Evolutionary conservation across 768 basidiomycete species (phyloP).

Genomic region (Ephemerocybe angulata): DNA sequence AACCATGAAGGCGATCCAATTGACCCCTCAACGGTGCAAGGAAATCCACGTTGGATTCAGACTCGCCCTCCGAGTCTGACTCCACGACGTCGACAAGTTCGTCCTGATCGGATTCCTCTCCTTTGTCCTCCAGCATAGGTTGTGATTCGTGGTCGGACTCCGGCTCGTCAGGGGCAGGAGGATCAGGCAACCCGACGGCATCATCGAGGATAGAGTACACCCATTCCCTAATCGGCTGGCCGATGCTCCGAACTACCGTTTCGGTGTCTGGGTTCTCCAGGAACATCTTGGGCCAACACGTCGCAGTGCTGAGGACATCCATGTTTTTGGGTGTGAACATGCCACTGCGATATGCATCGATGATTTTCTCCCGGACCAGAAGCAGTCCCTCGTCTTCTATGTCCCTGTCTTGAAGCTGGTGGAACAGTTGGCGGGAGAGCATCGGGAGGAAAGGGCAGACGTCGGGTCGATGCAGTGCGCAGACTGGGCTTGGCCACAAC

Average conservation of each 20-base stretch:
- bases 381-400: slow-evolving; percentile 30
- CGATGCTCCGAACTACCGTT: slow-evolving; percentile 59
- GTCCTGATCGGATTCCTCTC: slow-evolving; percentile 43
- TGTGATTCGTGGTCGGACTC: not conserved
- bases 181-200: slow-evolving; percentile 55
- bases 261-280: slow-evolving; percentile 77
- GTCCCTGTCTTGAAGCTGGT: slow-evolving; percentile 27
- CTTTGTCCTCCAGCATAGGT: slow-evolving; percentile 14
- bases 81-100: slow-evolving; percentile 71
- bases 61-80: slow-evolving; percentile 49
- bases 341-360: slow-evolving; percentile 63
- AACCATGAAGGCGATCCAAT: slow-evolving; percentile 51
- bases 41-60: slow-evolving; percentile 39
- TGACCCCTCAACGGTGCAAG: slow-evolving; percentile 70
- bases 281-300: slow-evolving; percentile 71
- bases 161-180: not conserved
- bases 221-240: slow-evolving; percentile 61
- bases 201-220: slow-evolving; percentile 66
- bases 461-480: slow-evolving; percentile 58
- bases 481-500: slow-evolving; percentile 55
- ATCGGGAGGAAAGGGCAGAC: slow-evolving; percentile 52
- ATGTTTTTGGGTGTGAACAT: slow-evolving; percentile 52
- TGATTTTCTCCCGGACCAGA: slow-evolving; percentile 47
- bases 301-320: slow-evolving; percentile 58
- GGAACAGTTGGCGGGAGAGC: slow-evolving; percentile 45